Conservation (phyloP, 768 basidiomycete species). For the Sarcomyxa edulis region DNA sequence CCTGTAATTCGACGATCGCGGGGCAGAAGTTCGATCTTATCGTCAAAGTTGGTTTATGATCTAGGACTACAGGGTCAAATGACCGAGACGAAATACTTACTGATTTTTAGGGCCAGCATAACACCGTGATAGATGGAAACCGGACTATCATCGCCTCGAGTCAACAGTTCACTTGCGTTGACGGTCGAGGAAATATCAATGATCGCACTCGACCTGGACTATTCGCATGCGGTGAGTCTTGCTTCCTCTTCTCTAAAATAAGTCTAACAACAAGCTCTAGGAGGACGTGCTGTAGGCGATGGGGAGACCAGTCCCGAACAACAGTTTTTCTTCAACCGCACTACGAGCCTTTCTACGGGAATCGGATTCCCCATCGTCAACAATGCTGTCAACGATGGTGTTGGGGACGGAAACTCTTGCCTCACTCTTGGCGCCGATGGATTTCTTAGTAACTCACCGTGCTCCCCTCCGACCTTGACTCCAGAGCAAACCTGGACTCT, state of each 20-base stretch:
- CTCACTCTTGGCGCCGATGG: slow-evolving; percentile 18
- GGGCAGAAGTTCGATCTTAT: too few species aligned
- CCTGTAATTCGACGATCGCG: too few species aligned
- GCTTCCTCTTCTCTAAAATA: background rate
- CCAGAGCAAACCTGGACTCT: too few species aligned
- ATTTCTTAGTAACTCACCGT: slow-evolving; percentile 20
- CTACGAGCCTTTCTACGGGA: slow-evolving; percentile 11
- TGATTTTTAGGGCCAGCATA: too few species aligned
- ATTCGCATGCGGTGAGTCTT: slow-evolving; percentile 18
- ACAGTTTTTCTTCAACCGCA: slow-evolving; percentile 20
- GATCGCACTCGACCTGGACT: slow-evolving; percentile 21
- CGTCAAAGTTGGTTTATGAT: too few species aligned
- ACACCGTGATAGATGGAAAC: too few species aligned
- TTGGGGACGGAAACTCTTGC: slow-evolving; percentile 20
- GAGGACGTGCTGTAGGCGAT: slow-evolving; percentile 22
- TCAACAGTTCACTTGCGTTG: too few species aligned
- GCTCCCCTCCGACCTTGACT: too few species aligned
- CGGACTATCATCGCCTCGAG: too few species aligned
- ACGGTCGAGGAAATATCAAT: too few species aligned
- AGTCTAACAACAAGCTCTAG: slow-evolving; percentile 6
- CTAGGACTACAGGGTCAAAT: too few species aligned
- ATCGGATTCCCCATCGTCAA: slow-evolving; percentile 15
- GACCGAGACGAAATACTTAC: too few species aligned
- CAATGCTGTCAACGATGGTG: slow-evolving; percentile 17
- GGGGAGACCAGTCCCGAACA: slow-evolving; percentile 21